These are phyloP conservation scores for Suhomyces sp. DNA, from an alignment of 805 yeast genomes.

Conservation along the genomic window DNA sequence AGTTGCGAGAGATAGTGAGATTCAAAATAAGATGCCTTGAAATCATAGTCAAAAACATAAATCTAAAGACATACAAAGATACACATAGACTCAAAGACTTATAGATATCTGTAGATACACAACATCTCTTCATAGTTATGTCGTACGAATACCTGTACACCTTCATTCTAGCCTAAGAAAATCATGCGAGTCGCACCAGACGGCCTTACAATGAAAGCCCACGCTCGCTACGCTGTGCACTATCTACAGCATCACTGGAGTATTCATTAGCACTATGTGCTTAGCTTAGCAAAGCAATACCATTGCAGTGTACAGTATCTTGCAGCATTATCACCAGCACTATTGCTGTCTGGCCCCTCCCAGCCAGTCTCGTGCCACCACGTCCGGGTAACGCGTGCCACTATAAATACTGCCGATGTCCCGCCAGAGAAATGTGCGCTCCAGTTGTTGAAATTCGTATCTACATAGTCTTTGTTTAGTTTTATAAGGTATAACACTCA, in stretches of 20 bases:
- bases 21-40: no score
- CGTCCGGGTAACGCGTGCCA: not conserved
- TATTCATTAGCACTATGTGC: not conserved
- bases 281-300: not conserved
- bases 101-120: not conserved
- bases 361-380: not conserved
- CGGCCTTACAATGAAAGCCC: not conserved
- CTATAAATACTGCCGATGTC: not conserved
- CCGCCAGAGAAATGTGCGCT: not conserved
- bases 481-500: slow-evolving; percentile 19
- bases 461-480: slow-evolving; percentile 15
- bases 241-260: not conserved
- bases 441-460: not conserved
- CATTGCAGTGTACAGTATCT: not conserved
- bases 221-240: not conserved
- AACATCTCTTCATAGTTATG: not conserved
- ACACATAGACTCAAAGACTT: not conserved
- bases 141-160: not conserved
- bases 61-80: no score
- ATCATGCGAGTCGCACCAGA: not conserved
- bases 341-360: not conserved
- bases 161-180: not conserved
- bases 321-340: not conserved
- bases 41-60: no score
- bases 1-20: not conserved